A percentile compares a stretch with the other conserved stretches of the same genome.
phyloP scores from a whole-genome alignment of 257 asterid species.

The Verbascum thapsus region DNA sequence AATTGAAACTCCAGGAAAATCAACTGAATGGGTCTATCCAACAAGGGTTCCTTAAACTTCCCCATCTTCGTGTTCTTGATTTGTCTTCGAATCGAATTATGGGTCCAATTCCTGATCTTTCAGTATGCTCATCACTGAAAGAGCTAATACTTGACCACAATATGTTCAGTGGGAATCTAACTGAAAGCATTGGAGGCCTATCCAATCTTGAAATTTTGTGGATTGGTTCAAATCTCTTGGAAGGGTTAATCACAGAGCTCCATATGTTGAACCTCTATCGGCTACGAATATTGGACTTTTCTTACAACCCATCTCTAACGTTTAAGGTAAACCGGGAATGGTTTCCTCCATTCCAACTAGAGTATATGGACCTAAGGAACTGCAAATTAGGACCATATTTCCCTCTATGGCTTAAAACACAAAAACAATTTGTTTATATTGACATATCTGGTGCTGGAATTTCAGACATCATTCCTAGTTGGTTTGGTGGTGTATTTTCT shows the following conservation, averaged over 20 bases:
- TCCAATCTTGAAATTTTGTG: slow-evolving; percentile 21
- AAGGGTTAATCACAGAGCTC: slow-evolving; percentile 10
- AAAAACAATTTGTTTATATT: not conserved
- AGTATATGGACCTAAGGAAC: not conserved
- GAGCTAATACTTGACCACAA: no score
- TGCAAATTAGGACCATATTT: not conserved
- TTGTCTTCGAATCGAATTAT: no score
- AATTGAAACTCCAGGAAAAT: no score
- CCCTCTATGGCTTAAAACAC: slow-evolving; percentile 22
- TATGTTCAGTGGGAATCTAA: no score
- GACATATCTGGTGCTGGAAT: slow-evolving; percentile 25
- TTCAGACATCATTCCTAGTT: slow-evolving; percentile 17
- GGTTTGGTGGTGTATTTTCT: slow-evolving; percentile 21
- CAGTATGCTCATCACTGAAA: no score
- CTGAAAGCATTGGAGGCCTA: slow-evolving; percentile 6
- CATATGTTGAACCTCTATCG: not conserved
- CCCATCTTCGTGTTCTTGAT: no score
- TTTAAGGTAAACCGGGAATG: slow-evolving; percentile 3
- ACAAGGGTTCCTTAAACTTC: no score
- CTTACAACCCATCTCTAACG: not conserved
- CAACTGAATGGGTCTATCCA: no score
- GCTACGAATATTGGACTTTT: slow-evolving; percentile 3
- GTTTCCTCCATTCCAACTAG: slow-evolving; percentile 23
- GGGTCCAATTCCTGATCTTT: no score
- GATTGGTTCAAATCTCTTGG: slow-evolving; percentile 28